Base-by-base conservation (phyloP, 192 early-diverging fungal genomes). In the Gorgonomyces haynaldii region DNA sequence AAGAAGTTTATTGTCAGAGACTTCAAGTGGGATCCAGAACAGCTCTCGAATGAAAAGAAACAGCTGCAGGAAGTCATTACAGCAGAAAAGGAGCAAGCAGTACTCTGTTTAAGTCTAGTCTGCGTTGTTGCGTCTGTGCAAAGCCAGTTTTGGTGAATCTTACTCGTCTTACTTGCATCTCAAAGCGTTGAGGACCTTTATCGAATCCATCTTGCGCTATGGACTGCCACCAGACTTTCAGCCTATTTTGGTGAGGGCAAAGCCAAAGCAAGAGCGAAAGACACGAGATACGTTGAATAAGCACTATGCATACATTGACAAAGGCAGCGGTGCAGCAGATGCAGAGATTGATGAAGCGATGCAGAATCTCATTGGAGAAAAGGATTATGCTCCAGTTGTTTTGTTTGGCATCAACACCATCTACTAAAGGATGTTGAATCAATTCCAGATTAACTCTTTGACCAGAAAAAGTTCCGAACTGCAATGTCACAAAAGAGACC, bases 121-220 rank as follows among this genome's bases (percentile, higher is more conserved):
- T 12, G 75, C 82, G 15, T 67, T 97, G 23, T 53, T 85, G 43
- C 83, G 90, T 54, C 72, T 97, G 62, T 81, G 84, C 51, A 85
- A 82, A 70, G 86, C 89, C 22, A 91, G 91, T 64, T 97, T 99
- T 64, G 81, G 91, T 23, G 96, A 97, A 60, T 81, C 86, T 0
- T 89, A 91, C 54, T 59, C 83, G 4, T 84, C 85, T 29, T 97
- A 89, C 87, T 70, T 95, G 29, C 96, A 99, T 55, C 60, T 96
- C 49, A 99, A 97, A 69, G 85, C 84, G 1, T 63, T 99, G 27
- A 78, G 94, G 4, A 80, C 95, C 15, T 97, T 90, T 74, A 91
- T 99, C 17, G 96, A 99, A 60, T 92, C 87, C 13, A 77, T 99
- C 3, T 62, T 99, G 52, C 91, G 96, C 40, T 96, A 99, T 58